phyloP scores from a whole-genome alignment of 2,329 filamentous ascomycete genomes.

The Diaporthe eres region DNA sequence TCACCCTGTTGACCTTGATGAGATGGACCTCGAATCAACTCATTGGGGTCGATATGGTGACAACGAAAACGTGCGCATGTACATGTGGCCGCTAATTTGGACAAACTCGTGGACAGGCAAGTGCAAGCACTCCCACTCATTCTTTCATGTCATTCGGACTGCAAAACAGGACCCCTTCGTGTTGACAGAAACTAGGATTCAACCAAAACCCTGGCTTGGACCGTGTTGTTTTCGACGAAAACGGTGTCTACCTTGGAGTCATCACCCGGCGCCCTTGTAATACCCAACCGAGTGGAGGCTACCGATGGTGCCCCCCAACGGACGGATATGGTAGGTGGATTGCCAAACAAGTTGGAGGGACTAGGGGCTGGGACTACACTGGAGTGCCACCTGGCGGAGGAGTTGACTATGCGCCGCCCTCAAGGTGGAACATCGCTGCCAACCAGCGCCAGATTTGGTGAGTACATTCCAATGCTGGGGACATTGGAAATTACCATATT shows the following conservation, averaged over 20 bases:
- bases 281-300: neutral
- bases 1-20: fast-evolving
- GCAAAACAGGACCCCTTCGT: too few species aligned
- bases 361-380: neutral
- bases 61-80: fast-evolving
- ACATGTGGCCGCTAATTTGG: neutral
- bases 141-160: neutral
- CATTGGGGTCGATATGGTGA: neutral
- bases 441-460: neutral
- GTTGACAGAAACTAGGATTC: neutral
- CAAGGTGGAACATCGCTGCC: neutral
- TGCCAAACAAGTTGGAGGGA: neutral
- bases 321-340: neutral
- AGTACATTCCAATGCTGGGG: neutral
- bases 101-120: neutral
- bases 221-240: neutral
- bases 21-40: neutral
- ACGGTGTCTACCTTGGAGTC: conserved; percentile 2
- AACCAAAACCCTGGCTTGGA: conserved; percentile 4
- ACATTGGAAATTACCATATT: too few species aligned
- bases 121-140: neutral
- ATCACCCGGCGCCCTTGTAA: neutral
- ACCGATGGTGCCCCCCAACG: conserved; percentile 1
- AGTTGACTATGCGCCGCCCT: fast-evolving
- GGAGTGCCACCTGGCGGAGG: neutral